Evolutionary conservation across 2,329 filamentous ascomycete genomes (phyloP), one percentile per base, ranked within the genome.

Genomic region (Xylariaceae sp.): DNA sequence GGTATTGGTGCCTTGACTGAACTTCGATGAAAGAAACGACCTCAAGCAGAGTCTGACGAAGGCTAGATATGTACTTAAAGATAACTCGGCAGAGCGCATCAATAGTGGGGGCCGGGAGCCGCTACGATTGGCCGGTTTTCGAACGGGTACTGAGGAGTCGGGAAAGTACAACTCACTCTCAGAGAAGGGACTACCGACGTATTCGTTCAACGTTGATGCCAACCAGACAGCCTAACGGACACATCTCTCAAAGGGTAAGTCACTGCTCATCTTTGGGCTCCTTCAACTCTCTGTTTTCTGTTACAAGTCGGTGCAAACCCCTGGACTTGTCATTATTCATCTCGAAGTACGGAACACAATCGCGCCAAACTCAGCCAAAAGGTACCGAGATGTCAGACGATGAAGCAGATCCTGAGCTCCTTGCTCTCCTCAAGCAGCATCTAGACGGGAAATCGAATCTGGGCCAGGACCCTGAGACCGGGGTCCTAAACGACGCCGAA

Each of bases 371-470:
- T 3, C 37, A 42, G 3, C 37, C 37, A 15, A 51, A 15, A 49
- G 44, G 39, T 23, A 10, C 13, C 57, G 55, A 50, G 34, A 95
- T 95, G 89, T 95, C 90, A 51, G 92, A 97, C 78, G 90, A 96
- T 74, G 93, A 96, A 74, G 87, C 88, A 52, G 93, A 97, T 71
- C 88, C 84, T 47, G 92, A 97, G 75, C 85, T 97, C 51, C 81
- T 97, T 17, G 91, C 87, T 66, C 86, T 97, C 17, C 83, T 97
- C 11, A 88, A 92, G 56, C 86, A 94, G 73, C 90, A 92, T 63
- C 81, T 95, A 50, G 75, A 88, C 56, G 83, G 85, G 56, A 82
- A 82, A 58, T 76, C 79, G 17, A 73, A 77, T 30, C 70, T 84
- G 56, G 74, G 81, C 51, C 75, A 82, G 17, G 82, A 87, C 18